Percentiles rank a stretch among this genome's conserved stretches.
Conservation (phyloP, 2,329 filamentous ascomycete genomes). For the Thielaviopsis punctulata region DNA sequence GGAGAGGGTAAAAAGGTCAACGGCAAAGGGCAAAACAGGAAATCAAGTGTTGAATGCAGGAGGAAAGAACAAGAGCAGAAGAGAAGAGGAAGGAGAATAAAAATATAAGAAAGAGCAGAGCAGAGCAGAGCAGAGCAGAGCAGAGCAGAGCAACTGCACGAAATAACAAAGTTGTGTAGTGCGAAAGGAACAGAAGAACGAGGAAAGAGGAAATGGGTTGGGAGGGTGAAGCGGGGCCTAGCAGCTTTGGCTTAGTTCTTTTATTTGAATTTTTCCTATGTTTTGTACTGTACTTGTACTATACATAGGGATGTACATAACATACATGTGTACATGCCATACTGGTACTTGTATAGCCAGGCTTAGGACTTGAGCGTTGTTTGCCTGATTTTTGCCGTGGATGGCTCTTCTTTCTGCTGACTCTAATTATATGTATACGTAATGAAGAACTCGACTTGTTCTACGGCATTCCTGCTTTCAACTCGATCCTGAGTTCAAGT, state of each 20-base stretch:
- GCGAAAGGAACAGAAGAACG: not conserved
- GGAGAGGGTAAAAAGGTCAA: constrained; percentile 11
- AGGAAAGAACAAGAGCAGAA: constrained; percentile 14
- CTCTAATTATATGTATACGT: not conserved
- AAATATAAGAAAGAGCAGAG: constrained; percentile 27
- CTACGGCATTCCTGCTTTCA: too few relatives aligned
- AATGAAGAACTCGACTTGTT: not conserved
- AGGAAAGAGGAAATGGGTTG: constrained; percentile 1
- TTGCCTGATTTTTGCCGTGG: not conserved
- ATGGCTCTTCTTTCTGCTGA: not conserved
- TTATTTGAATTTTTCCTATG: not conserved
- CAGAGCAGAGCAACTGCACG: constrained; percentile 1
- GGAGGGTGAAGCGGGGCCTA: constrained; percentile 1
- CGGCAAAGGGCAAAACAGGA: not conserved
- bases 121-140: constrained; percentile 26
- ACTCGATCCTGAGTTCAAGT: too few relatives aligned
- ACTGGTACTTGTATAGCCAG: too few relatives aligned
- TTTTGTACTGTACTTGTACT: not conserved
- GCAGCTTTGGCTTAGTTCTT: not conserved
- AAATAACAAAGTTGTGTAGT: constrained; percentile 1
- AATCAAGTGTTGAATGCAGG: constrained; percentile 14
- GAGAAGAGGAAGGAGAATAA: constrained; percentile 14
- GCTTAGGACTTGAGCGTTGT: not conserved
- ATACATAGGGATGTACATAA: not conserved
- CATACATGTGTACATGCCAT: not conserved